Evolutionary conservation across 441 rosid species (phyloP).

Genomic region (Heliophila coronopifolia): DNA sequence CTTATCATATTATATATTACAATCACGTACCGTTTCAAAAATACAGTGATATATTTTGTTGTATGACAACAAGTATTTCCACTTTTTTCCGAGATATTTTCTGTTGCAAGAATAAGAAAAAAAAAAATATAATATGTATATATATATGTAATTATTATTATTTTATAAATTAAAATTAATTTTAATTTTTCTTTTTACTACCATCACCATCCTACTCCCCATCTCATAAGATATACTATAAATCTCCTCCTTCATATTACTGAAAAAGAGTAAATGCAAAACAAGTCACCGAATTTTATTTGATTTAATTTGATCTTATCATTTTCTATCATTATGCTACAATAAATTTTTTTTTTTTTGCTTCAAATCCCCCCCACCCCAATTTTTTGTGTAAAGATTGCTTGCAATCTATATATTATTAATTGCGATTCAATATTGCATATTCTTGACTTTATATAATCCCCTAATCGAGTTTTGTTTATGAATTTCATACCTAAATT

Average conservation of each 20-base stretch:
- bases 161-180: no score
- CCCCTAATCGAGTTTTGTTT: background rate
- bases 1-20: no score
- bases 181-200: no score
- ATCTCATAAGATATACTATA: background rate
- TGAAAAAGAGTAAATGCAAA: background rate
- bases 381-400: background rate
- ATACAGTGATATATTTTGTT: no score
- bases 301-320: background rate
- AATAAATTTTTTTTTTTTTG: background rate
- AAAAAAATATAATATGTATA: no score
- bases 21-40: no score
- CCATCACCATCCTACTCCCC: conserved; percentile 10
- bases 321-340: background rate
- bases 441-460: conserved; percentile 8
- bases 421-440: background rate
- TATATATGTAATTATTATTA: no score
- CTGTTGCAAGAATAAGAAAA: no score
- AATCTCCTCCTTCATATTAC: background rate
- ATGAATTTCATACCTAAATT: background rate
- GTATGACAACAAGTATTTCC: no score
- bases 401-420: conserved; percentile 4
- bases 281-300: background rate
- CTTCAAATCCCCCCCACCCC: background rate
- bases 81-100: no score